Evolutionary conservation across 352 stramenopile species (phyloP).

Genomic region (Aphanomyces astaci): DNA sequence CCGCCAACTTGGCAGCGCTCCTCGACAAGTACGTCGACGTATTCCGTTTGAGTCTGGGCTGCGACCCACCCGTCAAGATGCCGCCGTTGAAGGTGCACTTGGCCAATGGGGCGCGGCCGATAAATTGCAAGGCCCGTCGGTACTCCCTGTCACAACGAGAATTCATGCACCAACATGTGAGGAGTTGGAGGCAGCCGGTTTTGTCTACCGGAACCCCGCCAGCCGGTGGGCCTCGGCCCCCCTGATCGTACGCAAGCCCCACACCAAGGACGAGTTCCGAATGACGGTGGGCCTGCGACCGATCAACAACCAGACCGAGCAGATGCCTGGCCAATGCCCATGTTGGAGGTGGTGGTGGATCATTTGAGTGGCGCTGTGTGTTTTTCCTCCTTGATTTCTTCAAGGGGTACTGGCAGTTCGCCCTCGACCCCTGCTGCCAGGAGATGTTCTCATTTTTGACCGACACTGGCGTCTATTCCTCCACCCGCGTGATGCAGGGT

Average conservation of each 20-base stretch:
- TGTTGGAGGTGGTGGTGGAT: slow-evolving; percentile 24
- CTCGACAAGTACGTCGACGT: slow-evolving; percentile 13
- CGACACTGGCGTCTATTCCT: slow-evolving; percentile 14
- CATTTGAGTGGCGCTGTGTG: too few species aligned
- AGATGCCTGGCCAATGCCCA: slow-evolving; percentile 25
- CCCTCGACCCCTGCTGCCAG: too few species aligned
- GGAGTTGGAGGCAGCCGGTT: too few species aligned
- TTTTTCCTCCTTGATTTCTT: too few species aligned
- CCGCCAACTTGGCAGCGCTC: neutral
- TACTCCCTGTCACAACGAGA: slow-evolving; percentile 1
- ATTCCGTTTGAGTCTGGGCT: slow-evolving; percentile 2
- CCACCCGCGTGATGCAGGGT: slow-evolving; percentile 23
- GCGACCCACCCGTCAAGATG: slow-evolving; percentile 7
- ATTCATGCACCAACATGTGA: too few species aligned
- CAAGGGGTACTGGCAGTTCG: too few species aligned
- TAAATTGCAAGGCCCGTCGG: neutral
- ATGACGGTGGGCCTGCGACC: slow-evolving; percentile 23
- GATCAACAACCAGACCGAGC: slow-evolving; percentile 21
- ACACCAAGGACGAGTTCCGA: slow-evolving; percentile 10
- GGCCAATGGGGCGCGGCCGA: neutral
- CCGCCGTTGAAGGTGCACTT: slow-evolving; percentile 14
- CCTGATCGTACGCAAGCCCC: slow-evolving; percentile 21
- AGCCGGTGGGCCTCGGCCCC: too few species aligned
- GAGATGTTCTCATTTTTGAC: too few species aligned
- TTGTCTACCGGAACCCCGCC: too few species aligned